Evolutionary conservation across 768 basidiomycete species (phyloP), one percentile per base, ranked within the genome.

Genomic region (Nevesoporus exiguus): DNA sequence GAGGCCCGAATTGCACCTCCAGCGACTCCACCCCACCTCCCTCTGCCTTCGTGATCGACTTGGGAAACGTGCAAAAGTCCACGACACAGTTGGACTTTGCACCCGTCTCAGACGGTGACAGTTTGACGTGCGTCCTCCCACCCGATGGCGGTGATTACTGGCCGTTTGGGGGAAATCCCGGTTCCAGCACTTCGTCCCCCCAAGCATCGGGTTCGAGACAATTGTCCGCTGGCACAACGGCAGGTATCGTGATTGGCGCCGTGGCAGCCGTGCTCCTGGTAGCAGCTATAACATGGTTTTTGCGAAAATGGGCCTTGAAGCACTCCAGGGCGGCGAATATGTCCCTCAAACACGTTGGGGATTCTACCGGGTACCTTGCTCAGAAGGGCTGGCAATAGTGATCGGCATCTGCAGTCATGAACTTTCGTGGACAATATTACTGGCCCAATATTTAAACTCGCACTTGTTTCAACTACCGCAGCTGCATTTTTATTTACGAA

Each of bases 61-160:
- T 62, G 47, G 77, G 63, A 54, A 77, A 71, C 34, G 74, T 77
- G 1, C 57, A 67, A 21, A 49, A 68, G 8, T 73, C 76, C 13
- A 76, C 68, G 9, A 62, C 81, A 11, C 88, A 90, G 63, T 41
- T 67, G 21, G 74, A 79, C 57, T 88, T 90, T 55, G 62, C 73
- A 59, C 57, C 66, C 15, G 76, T 86, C 24, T 63, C 70, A 14
- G 76, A 84, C 62, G 85, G 77, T 10, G 74, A 85, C 57, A 75
- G 75, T 27, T 67, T 90, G 36, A 86, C 80, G 5, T 90, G 88
- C 58, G 80, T 90, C 49, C 58, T 80, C 13, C 86, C 88, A 27
- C 87, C 88, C 1, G 68, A 74, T 33, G 83, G 81, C 27, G 87
- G 87, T 13, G 77, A 82, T 66, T 86, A 77, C 62, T 90, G 88